Conservation (phyloP, 2,329 filamentous ascomycete species). For the Didymella pomorum region DNA sequence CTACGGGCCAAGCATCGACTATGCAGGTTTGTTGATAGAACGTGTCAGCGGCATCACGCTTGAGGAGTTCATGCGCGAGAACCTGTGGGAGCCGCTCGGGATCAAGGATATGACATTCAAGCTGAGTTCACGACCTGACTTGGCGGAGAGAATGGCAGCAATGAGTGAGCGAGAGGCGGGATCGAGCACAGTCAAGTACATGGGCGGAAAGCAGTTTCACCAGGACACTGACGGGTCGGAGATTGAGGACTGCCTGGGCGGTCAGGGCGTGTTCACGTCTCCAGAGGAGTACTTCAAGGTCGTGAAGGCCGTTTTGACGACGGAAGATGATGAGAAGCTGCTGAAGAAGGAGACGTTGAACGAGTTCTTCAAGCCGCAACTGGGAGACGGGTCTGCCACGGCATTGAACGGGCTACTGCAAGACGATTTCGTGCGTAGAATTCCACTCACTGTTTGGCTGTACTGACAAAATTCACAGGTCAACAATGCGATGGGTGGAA, state of each 20-base stretch:
- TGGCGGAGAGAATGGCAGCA: constrained; percentile 39
- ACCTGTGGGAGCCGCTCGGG: constrained; percentile 56
- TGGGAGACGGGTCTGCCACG: constrained; percentile 26
- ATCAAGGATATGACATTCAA: constrained; percentile 64
- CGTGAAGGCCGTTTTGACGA: constrained; percentile 36
- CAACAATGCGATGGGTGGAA: constrained; percentile 39
- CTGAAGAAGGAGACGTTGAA: constrained; percentile 37
- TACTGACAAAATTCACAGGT: constrained; percentile 15
- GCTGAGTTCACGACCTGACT: constrained; percentile 40
- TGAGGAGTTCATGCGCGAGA: constrained; percentile 66
- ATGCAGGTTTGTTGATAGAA: constrained; percentile 58
- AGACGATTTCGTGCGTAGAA: constrained; percentile 25
- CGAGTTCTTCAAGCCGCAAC: constrained; percentile 44
- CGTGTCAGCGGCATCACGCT: constrained; percentile 58
- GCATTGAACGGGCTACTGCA: constrained; percentile 49
- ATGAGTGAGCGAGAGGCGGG: constrained; percentile 33
- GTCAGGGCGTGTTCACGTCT: constrained; percentile 33
- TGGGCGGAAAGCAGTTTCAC: constrained; percentile 23
- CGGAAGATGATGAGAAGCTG: constrained; percentile 37
- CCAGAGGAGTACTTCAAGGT: constrained; percentile 44
- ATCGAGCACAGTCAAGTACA: constrained; percentile 22
- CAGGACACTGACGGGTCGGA: constrained; percentile 28
- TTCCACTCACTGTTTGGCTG: fast-evolving
- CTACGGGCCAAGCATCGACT: constrained; percentile 60
- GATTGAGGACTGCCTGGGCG: constrained; percentile 36